Evolutionary conservation across 352 stramenopile species (phyloP).

Genomic region (Pythium rhizo-oryzae): DNA sequence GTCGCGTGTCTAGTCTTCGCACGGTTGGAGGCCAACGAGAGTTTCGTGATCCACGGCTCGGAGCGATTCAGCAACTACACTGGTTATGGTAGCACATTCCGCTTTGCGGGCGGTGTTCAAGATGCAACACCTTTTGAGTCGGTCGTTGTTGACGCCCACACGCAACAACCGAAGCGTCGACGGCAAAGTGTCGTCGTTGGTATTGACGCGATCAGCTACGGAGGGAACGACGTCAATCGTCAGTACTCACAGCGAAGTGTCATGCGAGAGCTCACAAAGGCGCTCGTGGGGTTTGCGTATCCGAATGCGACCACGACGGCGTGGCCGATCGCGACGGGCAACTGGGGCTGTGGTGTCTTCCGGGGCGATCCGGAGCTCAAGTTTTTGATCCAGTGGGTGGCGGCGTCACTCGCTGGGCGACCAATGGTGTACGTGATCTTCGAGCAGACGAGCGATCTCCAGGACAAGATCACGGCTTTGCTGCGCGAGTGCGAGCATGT

Average conservation of each 20-base stretch:
- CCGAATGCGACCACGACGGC: constrained; percentile 17
- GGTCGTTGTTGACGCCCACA: constrained; percentile 9
- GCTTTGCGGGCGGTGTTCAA: constrained; percentile 40
- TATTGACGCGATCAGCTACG: constrained; percentile 76
- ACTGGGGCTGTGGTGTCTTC: constrained; percentile 87
- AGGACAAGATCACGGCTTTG: constrained; percentile 40
- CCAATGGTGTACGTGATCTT: constrained; percentile 69
- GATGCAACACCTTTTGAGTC: constrained; percentile 34
- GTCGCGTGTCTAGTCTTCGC: constrained; percentile 67
- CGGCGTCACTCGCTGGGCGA: constrained; percentile 52
- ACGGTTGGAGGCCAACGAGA: constrained; percentile 63
- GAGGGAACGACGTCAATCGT: constrained; percentile 34
- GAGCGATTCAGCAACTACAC: constrained; percentile 61
- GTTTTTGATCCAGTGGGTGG: constrained; percentile 83
- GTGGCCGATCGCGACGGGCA: constrained; percentile 75
- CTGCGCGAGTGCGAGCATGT: constrained; percentile 10
- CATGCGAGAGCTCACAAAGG: constrained; percentile 71
- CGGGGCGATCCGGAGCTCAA: constrained; percentile 73
- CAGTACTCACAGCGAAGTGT: constrained; percentile 58
- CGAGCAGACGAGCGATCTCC: constrained; percentile 43
- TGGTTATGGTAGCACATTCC: constrained; percentile 65
- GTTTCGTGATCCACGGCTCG: constrained; percentile 69
- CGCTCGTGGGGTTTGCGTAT: constrained; percentile 64
- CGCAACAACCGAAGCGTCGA: constrained; percentile 12
- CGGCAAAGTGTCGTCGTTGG: constrained; percentile 68